Base-by-base conservation (phyloP, 1,284 basidiomycete genomes). In the Trametes pubescens region DNA sequence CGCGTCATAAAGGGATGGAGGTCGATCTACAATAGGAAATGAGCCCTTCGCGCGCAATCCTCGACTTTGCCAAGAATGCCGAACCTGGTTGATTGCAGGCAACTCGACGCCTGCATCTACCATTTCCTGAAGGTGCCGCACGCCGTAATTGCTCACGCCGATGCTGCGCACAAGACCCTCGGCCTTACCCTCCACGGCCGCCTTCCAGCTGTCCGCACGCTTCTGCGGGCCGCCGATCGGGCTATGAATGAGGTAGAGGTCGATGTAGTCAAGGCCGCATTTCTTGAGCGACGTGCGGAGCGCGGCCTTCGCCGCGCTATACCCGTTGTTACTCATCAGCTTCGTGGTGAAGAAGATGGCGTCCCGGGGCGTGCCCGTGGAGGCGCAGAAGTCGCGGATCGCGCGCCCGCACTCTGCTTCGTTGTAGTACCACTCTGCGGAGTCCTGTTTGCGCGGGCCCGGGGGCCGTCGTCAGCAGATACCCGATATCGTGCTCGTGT, bases 1-100 rank as follows among this genome's bases (percentile, higher is more conserved):
- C 88, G 84, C 59, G 87, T 87, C 83, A 88, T 90, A 76, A 90
- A 94, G 1, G 90, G 91, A 74, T 93, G 90, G 16, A 92, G 76
- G 74, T 90, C 84, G 62, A 86, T 84, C 83, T 85, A 48, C 29
- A 59, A 32, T n/a, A 3, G n/a, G n/a, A 26, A 24, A 14, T 49
- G 22, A 53, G 62, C 40, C 51, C 34, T 53, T 51, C 37, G 43
- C 18, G 26, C 24, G 29, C 52, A 10, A n/a, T 13, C 32, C 37
- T 6, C 2, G 6, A 10, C 35, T 6, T 24, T 11, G 10, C 9
- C 40, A 52, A 26, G 5, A 37, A 40, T 8, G 35, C 72, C 77
- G 75, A 73, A 92, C 88, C 76, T 93, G 91, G 72, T 92, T 88
- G 51, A 93, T 79, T 0, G 79, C 82, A 0, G 90, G 90, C 34